Conservation (phyloP, 169 alveolate species). For the Cryptosporidium muris region DNA sequence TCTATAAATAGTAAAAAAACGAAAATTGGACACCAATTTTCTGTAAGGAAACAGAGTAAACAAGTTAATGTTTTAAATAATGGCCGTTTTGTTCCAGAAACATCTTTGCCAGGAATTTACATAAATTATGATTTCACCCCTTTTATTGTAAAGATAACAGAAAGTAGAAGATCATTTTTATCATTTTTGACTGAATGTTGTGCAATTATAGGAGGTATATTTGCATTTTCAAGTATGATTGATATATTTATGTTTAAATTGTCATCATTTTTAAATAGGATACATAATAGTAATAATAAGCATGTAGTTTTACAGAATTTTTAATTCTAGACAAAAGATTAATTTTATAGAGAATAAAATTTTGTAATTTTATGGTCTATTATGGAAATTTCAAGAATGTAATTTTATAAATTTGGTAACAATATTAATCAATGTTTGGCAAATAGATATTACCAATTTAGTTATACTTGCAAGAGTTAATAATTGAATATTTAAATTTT, state of each 20-base stretch:
- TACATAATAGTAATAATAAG: constrained; percentile 5
- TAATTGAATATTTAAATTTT: too few relatives aligned
- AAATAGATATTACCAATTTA: too few relatives aligned
- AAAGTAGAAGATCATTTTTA: constrained; percentile 47
- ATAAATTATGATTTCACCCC: constrained; percentile 67
- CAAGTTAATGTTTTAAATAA: constrained; percentile 33
- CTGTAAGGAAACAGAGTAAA: constrained; percentile 57
- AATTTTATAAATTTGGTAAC: too few relatives aligned
- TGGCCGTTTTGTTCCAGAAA: constrained; percentile 57
- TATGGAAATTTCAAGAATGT: too few relatives aligned
- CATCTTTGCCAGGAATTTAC: constrained; percentile 64
- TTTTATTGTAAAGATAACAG: constrained; percentile 52
- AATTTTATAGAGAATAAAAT: neutral
- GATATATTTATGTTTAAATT: constrained; percentile 52
- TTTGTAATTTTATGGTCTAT: too few relatives aligned
- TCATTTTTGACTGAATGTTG: constrained; percentile 60
- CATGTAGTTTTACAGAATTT: constrained; percentile 22
- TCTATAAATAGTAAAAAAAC: constrained; percentile 39
- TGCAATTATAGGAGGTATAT: constrained; percentile 69
- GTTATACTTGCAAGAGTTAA: too few relatives aligned
- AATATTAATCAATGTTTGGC: too few relatives aligned
- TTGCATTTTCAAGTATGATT: constrained; percentile 70
- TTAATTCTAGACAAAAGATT: neutral
- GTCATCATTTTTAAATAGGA: neutral
- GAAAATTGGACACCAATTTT: constrained; percentile 37